Evolutionary conservation across 106 monocot species (phyloP).

Genomic region (Allium fistulosum): DNA sequence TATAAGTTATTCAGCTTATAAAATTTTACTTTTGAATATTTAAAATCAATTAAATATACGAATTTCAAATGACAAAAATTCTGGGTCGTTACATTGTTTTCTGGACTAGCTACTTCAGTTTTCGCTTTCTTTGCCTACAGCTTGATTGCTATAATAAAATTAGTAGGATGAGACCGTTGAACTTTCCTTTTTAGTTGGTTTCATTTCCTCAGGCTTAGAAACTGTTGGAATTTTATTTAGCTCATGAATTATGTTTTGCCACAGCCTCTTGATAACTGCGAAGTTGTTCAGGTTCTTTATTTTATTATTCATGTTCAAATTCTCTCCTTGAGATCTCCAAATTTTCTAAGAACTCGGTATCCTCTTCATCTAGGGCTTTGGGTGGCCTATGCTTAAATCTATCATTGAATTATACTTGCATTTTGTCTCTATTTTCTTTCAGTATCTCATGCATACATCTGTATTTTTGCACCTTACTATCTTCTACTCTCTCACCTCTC

Average conservation of each 20-base stretch:
- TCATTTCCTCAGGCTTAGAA: constrained; percentile 29
- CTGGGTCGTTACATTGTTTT: no score
- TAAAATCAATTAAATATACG: no score
- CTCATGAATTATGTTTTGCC: constrained; percentile 44
- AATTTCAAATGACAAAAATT: no score
- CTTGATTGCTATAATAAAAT: constrained; percentile 58
- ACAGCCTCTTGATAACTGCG: constrained; percentile 78
- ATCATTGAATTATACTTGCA: constrained; percentile 92
- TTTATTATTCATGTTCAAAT: constrained; percentile 55
- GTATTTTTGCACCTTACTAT: constrained; percentile 76
- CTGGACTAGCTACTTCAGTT: constrained; percentile 10
- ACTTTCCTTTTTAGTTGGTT: constrained; percentile 26
- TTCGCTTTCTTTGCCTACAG: constrained; percentile 61
- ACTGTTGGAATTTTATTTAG: constrained; percentile 38
- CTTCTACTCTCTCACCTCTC: constrained; percentile 74
- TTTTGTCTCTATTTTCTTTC: constrained; percentile 86
- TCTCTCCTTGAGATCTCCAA: constrained; percentile 69
- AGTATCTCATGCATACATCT: constrained; percentile 78
- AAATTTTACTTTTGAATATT: no score
- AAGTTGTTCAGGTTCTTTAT: constrained; percentile 74
- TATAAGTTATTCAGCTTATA: no score
- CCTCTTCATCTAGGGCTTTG: constrained; percentile 98
- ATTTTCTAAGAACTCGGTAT: constrained; percentile 90
- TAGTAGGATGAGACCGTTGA: constrained; percentile 26
- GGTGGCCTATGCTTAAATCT: constrained; percentile 98